phyloP scores from a whole-genome alignment of 2,329 filamentous ascomycete genomes.

The Sclerotinia spermophila region DNA sequence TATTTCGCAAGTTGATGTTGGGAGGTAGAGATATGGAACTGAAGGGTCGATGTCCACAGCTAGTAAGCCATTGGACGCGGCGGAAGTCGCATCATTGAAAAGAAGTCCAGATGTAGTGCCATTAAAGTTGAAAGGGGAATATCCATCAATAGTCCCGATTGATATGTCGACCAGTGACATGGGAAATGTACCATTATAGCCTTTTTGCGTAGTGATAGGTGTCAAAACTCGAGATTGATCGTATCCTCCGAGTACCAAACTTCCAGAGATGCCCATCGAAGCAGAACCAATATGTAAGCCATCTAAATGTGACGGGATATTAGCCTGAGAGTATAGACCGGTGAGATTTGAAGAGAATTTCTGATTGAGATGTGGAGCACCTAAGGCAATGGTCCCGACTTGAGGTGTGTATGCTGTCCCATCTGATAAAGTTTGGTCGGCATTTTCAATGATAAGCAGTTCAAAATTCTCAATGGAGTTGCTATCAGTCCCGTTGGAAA shows the following conservation, averaged over 20 bases:
- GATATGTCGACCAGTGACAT: constrained; percentile 23
- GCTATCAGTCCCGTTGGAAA: background rate
- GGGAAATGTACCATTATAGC: constrained; percentile 10
- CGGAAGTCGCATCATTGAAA: background rate
- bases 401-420: background rate
- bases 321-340: constrained; percentile 1
- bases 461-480: background rate
- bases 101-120: constrained; percentile 22
- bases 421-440: background rate
- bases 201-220: constrained; percentile 19
- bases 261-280: constrained; percentile 21
- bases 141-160: constrained; percentile 25
- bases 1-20: constrained; percentile 37
- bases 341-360: constrained; percentile 5
- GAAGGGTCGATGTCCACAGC: constrained; percentile 23
- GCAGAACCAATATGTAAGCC: constrained; percentile 29
- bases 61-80: constrained; percentile 20
- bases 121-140: constrained; percentile 23
- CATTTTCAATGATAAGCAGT: constrained; percentile 1
- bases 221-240: constrained; percentile 26
- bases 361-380: background rate
- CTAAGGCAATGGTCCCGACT: background rate
- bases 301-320: constrained; percentile 27
- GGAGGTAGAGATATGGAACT: constrained; percentile 38
- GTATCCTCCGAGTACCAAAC: constrained; percentile 28